A percentile compares a stretch with the other conserved stretches of the same genome.
phyloP scores from a whole-genome alignment of 208 protist genomes.

The Crithidia expoeki region DNA sequence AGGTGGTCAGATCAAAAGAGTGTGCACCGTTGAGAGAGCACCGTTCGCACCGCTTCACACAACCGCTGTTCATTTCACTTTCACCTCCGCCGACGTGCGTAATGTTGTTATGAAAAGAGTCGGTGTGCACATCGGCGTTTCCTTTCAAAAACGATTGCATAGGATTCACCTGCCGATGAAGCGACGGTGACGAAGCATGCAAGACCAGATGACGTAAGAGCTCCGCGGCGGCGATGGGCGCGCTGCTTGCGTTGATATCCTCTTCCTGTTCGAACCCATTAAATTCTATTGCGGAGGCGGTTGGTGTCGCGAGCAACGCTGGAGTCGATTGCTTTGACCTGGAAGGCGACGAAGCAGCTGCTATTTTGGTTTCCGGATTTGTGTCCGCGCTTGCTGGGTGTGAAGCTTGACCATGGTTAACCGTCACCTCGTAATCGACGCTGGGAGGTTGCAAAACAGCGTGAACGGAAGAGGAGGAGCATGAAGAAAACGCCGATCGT shows the following conservation, averaged over 20 bases:
- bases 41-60: no score
- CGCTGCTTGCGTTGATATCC: not conserved
- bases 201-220: not conserved
- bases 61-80: no score
- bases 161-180: no score
- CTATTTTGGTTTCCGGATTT: not conserved
- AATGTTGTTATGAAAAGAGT: no score
- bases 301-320: not conserved
- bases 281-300: no score
- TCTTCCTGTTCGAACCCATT: not conserved
- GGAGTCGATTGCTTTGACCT: not conserved
- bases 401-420: not conserved
- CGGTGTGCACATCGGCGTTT: no score
- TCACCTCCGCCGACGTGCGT: no score
- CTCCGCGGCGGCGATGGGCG: constrained; percentile 3
- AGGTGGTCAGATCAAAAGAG: not conserved
- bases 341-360: not conserved
- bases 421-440: constrained; percentile 17
- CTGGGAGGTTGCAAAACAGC: not conserved
- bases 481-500: not conserved
- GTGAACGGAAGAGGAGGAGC: not conserved
- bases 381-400: not conserved
- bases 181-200: not conserved
- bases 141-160: no score
- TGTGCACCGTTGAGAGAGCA: no score